Evolutionary conservation across 2,329 filamentous ascomycete species (phyloP).

Genomic region (Chrysosphaeria jannelii): DNA sequence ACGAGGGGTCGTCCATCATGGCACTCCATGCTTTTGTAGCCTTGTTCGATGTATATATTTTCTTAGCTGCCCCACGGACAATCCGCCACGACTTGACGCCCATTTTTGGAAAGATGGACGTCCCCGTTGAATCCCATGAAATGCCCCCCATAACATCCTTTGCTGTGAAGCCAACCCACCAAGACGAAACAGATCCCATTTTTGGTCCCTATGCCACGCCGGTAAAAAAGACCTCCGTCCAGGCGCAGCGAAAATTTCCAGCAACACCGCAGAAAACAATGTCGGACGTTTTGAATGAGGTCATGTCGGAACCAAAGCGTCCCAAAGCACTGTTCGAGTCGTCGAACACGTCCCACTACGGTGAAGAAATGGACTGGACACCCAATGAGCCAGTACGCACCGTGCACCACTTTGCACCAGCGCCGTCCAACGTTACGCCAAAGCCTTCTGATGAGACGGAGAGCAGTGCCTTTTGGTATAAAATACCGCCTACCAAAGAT

Average conservation of each 20-base stretch:
- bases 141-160: too few species aligned
- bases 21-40: conserved; percentile 22
- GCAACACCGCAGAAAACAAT: conserved; percentile 10
- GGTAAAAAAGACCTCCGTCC: too few species aligned
- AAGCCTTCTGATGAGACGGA: conserved; percentile 14
- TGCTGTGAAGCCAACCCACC: too few species aligned
- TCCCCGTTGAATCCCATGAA: conserved; percentile 4
- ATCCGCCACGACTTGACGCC: conserved; percentile 26
- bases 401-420: conserved; percentile 14
- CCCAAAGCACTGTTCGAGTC: neutral
- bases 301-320: conserved; percentile 7
- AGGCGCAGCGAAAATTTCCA: too few species aligned
- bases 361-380: conserved; percentile 37
- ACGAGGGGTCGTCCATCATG: too few species aligned
- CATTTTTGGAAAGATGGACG: conserved; percentile 13
- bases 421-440: conserved; percentile 15
- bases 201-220: conserved; percentile 6
- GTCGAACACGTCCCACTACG: neutral
- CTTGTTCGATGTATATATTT: conserved; percentile 20
- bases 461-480: conserved; percentile 32
- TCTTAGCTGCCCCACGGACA: conserved; percentile 12
- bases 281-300: conserved; percentile 17
- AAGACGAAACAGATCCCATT: conserved; percentile 1
- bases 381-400: conserved; percentile 20
- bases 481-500: too few species aligned